Evolutionary conservation across 176 grass and related monocot species (phyloP).

Genomic region (Cenchrus purpureus): DNA sequence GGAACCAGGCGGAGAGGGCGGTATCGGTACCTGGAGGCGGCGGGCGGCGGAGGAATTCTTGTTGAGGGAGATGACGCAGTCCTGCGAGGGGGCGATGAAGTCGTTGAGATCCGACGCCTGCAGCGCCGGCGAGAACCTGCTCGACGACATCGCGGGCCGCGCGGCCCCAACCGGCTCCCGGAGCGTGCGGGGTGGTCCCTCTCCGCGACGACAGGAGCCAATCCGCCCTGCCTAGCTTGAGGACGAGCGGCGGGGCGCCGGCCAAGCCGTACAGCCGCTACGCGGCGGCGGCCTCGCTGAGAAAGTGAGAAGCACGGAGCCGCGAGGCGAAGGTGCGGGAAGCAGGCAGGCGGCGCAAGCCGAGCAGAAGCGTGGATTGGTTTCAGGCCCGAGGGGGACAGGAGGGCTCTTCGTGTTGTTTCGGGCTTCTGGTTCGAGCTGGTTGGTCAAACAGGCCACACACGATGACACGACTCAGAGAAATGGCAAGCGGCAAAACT

Average conservation of each 20-base stretch:
- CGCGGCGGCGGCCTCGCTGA: not conserved
- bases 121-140: slow-evolving; percentile 92
- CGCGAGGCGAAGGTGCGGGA: not conserved
- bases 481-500: not conserved
- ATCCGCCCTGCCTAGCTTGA: not conserved
- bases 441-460: not conserved
- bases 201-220: not conserved
- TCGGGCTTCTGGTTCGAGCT: not conserved
- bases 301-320: not conserved
- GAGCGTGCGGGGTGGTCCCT: not conserved
- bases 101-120: slow-evolving; percentile 97
- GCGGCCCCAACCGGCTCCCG: not conserved
- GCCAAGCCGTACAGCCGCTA: not conserved
- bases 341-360: no score
- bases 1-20: not conserved
- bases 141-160: slow-evolving; percentile 61
- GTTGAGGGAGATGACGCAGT: slow-evolving; percentile 88
- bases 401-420: not conserved
- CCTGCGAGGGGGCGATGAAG: slow-evolving; percentile 96
- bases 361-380: not conserved
- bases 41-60: slow-evolving; percentile 58
- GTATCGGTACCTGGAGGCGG: slow-evolving; percentile 39
- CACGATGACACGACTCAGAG: not conserved
- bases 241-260: not conserved
- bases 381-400: not conserved